Evolutionary conservation across 2,329 filamentous ascomycete genomes (phyloP).

Genomic region (Eutypa lata): DNA sequence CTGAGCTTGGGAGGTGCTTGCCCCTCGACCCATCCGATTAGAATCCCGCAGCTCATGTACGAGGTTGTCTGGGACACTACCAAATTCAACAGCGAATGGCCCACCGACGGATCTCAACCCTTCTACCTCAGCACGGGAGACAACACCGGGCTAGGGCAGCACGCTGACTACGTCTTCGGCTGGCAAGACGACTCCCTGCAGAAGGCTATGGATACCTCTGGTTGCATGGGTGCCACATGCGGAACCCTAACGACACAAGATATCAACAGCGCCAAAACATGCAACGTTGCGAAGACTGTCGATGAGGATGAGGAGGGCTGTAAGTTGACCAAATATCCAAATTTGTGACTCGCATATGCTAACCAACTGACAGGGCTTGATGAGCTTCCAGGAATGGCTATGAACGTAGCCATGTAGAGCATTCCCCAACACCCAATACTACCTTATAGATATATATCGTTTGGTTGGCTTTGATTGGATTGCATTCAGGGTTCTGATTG

Average conservation of each 20-base stretch:
- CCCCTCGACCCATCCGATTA: slow-evolving; percentile 32
- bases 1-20: slow-evolving; percentile 31
- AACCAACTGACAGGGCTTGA: not conserved
- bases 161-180: slow-evolving; percentile 37
- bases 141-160: slow-evolving; percentile 38
- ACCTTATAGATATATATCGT: too few species aligned
- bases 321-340: slow-evolving; percentile 19
- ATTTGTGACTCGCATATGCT: not conserved
- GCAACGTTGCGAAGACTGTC: slow-evolving; percentile 28
- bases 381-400: not conserved
- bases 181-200: slow-evolving; percentile 25
- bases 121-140: slow-evolving; percentile 35
- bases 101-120: slow-evolving; percentile 34
- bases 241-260: slow-evolving; percentile 28
- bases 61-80: slow-evolving; percentile 45
- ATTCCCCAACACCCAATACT: not conserved
- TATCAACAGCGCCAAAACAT: slow-evolving; percentile 27
- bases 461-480: too few species aligned
- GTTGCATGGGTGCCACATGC: slow-evolving; percentile 37
- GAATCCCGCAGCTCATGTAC: slow-evolving; percentile 45
- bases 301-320: slow-evolving; percentile 33
- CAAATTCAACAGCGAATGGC: slow-evolving; percentile 37
- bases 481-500: too few species aligned
- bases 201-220: slow-evolving; percentile 34
- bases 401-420: not conserved